Base-by-base conservation (phyloP, 2,329 filamentous ascomycete genomes). In the Colletotrichum tanaceti region DNA sequence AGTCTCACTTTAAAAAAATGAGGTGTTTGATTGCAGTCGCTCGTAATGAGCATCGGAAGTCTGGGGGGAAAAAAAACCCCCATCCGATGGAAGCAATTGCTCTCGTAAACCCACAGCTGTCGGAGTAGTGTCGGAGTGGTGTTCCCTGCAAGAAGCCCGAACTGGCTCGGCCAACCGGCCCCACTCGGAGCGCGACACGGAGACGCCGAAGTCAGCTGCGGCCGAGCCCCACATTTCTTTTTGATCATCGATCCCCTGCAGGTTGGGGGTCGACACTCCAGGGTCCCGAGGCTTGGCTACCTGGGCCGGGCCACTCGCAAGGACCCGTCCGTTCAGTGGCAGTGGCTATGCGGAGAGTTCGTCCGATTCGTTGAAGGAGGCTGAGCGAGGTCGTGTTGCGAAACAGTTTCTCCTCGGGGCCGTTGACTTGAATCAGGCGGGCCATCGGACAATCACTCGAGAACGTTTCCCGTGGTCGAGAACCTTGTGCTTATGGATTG, bases 31-130 rank as follows among this genome's bases (percentile, higher is more conserved):
- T 28, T 9, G 28, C 28, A 28, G 28, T 9, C 6, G 6, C 4
- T 28, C 3, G 28, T 28, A 28, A 28, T 28, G 5, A 28, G 28
- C 28, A 28, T 28, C 28, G 7, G n/a, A n/a, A n/a, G n/a, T n/a
- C n/a, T n/a, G n/a, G n/a, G n/a, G n/a, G n/a, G n/a, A n/a, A n/a
- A n/a, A n/a, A n/a, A n/a, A n/a, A n/a, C n/a, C n/a, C n/a, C n/a
- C n/a, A n/a, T n/a, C n/a, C n/a, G n/a, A n/a, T n/a, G n/a, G n/a
- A n/a, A n/a, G n/a, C 9, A 4, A 5, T 3, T 5, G 9, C 7
- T 16, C 14, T 84, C 18, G 13, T 2, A 2, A 16, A 5, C 1
- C 1, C 13, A 18, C 7, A 18, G 35, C 3, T 43, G 5, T 49
- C 22, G n/a, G 32, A 14, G 11, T n/a, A 3, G 14, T 4, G 16